Evolutionary conservation across 768 basidiomycete species (phyloP), one percentile per base, ranked within the genome.

Genomic region (Podaxis mareebaensis): DNA sequence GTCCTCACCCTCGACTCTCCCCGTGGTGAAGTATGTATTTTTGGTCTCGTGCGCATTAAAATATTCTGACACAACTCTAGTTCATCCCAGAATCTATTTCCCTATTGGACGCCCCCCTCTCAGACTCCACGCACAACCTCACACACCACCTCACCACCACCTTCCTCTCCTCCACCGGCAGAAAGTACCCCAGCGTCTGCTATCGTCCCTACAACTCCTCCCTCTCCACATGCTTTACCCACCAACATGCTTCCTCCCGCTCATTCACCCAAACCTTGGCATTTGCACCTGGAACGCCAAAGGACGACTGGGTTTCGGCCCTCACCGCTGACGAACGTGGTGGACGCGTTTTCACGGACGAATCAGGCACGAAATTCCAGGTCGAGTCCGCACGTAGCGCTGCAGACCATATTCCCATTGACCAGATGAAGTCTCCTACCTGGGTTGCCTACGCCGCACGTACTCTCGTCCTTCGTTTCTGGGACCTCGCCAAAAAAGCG

Each of bases 391-490:
- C 60, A 0, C 70, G 75, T 62, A 28, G 77, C 78, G 66, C 78
- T 73, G 61, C 82, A 69, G 68, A 79, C 62, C 79, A 71, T 17
- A 73, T 85, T 63, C 76, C 84, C 10, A 86, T 92, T 55, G 85
- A 83, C 17, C 86, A 90, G 64, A 91, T 93, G 85, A 86, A 85
- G 73, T 90, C 87, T 61, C 85, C 90, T 44, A 90, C 87, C 64
- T 98, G 95, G 95, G 83, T 96, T 51, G 89, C 92, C 0, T 96
- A 97, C 67, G 96, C 96, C 1, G 83, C 84, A 7, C 80, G 88
- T 30, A 86, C 90, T 0, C 77, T 94, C 30, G 83, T 92, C 30
- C 71, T 90, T 58, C 85, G 95, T 12, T 95, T 96, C 81, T 96
- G 89, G 86, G 86, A 90, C 57, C 81, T 96, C 36, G 86, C 92